Conservation (phyloP, 768 basidiomycete species). For the Tulasnella sp. region DNA sequence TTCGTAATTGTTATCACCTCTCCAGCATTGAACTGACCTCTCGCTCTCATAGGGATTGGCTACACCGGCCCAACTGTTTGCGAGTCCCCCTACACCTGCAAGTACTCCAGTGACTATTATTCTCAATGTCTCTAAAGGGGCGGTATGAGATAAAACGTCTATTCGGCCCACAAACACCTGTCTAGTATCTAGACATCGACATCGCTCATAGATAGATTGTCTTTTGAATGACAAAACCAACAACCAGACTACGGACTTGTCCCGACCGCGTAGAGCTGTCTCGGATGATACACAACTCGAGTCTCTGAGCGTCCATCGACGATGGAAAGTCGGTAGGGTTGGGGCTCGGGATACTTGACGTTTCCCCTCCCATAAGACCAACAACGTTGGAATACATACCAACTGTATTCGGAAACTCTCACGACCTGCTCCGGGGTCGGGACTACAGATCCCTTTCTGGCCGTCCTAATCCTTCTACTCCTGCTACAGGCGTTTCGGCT, state of each 20-base stretch:
- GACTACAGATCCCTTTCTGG: neutral
- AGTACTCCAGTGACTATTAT: constrained; percentile 6
- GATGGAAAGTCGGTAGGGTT: too few species aligned
- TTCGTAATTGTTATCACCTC: neutral
- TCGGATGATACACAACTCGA: neutral
- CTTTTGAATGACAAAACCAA: neutral
- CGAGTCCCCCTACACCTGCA: constrained; percentile 18
- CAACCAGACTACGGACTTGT: neutral
- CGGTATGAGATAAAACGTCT: neutral
- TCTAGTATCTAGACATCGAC: neutral
- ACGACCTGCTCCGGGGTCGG: neutral
- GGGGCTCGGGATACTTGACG: too few species aligned
- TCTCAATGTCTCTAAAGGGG: constrained; percentile 1
- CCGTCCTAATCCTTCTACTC: neutral
- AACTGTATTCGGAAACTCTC: neutral
- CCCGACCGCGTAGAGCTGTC: neutral
- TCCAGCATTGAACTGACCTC: neutral
- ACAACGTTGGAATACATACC: neutral
- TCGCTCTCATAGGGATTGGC: neutral
- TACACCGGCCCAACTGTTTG: constrained; percentile 20
- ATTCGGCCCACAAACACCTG: too few species aligned
- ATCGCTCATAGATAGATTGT: neutral
- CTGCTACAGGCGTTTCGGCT: neutral
- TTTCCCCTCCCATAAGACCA: neutral
- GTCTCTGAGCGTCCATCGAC: neutral